phyloP scores from a whole-genome alignment of 2,329 filamentous ascomycete species.

The Scedosporium dehoogii region DNA sequence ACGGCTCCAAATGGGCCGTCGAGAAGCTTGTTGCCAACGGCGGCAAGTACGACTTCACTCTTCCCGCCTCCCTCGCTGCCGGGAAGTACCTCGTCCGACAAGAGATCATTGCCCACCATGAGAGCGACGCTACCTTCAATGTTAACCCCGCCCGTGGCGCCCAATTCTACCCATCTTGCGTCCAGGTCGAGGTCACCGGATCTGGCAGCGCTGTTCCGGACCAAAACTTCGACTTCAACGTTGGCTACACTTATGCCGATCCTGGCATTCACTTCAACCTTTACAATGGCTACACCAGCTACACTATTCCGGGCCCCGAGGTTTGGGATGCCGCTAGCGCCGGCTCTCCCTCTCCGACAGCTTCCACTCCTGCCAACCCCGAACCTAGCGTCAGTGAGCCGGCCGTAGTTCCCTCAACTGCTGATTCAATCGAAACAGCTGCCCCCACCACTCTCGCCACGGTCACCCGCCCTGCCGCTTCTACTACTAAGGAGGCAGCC shows the following conservation, averaged over 20 bases:
- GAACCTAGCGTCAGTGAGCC: constrained; percentile 5
- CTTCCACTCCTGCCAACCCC: constrained; percentile 3
- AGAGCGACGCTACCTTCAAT: constrained; percentile 23
- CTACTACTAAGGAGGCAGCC: background rate
- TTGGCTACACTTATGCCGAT: constrained; percentile 47
- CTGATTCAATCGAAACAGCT: background rate
- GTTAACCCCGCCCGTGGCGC: constrained; percentile 28
- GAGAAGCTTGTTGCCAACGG: constrained; percentile 36
- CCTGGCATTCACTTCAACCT: constrained; percentile 50
- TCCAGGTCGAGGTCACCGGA: constrained; percentile 51
- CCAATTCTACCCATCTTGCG: constrained; percentile 47
- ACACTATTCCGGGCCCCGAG: constrained; percentile 24
- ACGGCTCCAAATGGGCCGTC: constrained; percentile 31
- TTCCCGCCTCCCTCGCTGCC: constrained; percentile 32
- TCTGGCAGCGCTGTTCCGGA: constrained; percentile 26
- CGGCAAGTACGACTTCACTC: constrained; percentile 36
- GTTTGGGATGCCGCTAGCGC: constrained; percentile 16
- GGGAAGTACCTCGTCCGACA: constrained; percentile 45
- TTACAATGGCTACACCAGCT: constrained; percentile 29
- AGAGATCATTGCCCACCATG: constrained; percentile 45
- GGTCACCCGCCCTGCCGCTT: background rate
- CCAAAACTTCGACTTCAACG: constrained; percentile 33
- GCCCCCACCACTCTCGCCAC: background rate
- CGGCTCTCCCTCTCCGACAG: constrained; percentile 7
- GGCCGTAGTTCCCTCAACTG: background rate